Conservation (phyloP, 345 rosid genomes). For the Triadica sebifera region DNA sequence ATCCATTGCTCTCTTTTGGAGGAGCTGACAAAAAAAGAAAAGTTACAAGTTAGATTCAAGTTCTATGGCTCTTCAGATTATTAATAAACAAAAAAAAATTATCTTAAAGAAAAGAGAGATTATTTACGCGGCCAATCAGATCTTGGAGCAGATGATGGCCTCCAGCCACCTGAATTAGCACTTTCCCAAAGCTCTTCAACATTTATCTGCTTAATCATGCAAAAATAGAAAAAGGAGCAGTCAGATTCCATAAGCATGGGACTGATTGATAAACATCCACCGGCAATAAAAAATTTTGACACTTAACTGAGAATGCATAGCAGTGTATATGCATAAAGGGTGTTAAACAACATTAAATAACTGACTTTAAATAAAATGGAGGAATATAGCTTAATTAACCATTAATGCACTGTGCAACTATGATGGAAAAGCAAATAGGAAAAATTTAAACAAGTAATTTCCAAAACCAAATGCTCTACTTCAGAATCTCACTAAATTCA, state of each 20-base stretch:
- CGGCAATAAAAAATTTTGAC: not conserved
- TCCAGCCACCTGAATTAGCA: conserved; percentile 85
- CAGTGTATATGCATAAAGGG: not conserved
- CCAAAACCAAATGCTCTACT: not conserved
- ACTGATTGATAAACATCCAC: not conserved
- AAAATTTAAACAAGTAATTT: too few species aligned
- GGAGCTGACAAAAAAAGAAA: conserved; percentile 65
- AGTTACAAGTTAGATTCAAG: not conserved
- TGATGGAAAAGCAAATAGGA: not conserved
- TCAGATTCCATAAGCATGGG: not conserved
- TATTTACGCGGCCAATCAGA: conserved; percentile 87
- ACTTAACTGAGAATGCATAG: not conserved
- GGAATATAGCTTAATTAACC: not conserved
- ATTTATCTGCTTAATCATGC: conserved; percentile 46
- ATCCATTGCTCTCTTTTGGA: conserved; percentile 72
- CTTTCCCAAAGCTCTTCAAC: conserved; percentile 86
- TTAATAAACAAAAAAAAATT: not conserved
- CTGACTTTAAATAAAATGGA: conserved; percentile 9
- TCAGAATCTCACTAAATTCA: not conserved
- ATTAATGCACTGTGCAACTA: not conserved
- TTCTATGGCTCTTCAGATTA: not conserved
- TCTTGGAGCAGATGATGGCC: conserved; percentile 96
- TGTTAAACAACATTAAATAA: not conserved
- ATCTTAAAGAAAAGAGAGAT: conserved; percentile 13
- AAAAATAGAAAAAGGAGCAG: not conserved